Base-by-base conservation (phyloP, 2,329 filamentous ascomycete genomes). In the Rutstroemia sp. region DNA sequence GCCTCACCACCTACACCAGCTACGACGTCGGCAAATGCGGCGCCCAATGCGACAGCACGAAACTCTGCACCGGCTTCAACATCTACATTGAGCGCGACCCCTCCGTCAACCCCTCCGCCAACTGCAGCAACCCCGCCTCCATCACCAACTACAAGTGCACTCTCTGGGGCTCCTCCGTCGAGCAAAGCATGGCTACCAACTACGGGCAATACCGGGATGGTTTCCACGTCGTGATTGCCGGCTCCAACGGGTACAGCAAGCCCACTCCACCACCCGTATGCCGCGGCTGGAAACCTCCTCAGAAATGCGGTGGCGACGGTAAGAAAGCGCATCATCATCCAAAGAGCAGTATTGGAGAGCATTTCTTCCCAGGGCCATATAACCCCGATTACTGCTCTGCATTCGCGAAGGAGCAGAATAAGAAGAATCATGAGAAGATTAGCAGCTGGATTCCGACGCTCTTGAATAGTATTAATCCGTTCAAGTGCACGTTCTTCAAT, bases 171-270 rank as follows among this genome's bases (percentile, higher is more conserved):
- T 60, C 61, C 8, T 56, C 59, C 3, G 60, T 70, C 41, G 61
- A 57, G 21, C 54, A 57, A 14, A 58, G 54, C 10, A 65, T 64
- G n/a, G 69, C 69, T 5, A 68, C 59, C 54, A 72, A 72, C 61
- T 48, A 45, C 16, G 70, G 69, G 38, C 65, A 71, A 57, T 68
- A 57, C 58, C 64, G 66, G 12, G 57, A 57, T 41, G 30, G 61
- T n/a, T 67, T 75, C 70, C 62, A 69, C 10, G 69, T 75, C 37
- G 68, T 72, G 47, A 72, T 75, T 45, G 69, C 73, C 17, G 74
- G 72, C 3, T 73, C 70, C 34, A 76, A 76, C 58, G 73, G 71
- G 5, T 72, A 73, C 60, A 66, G 65, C 56, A 67, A 49, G 19
- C 39, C 37, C 14, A 17, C n/a, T 5, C 12, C 46, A 9, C 58